Base-by-base conservation (phyloP, 495 filamentous ascomycete species). In the Xylaria curta region DNA sequence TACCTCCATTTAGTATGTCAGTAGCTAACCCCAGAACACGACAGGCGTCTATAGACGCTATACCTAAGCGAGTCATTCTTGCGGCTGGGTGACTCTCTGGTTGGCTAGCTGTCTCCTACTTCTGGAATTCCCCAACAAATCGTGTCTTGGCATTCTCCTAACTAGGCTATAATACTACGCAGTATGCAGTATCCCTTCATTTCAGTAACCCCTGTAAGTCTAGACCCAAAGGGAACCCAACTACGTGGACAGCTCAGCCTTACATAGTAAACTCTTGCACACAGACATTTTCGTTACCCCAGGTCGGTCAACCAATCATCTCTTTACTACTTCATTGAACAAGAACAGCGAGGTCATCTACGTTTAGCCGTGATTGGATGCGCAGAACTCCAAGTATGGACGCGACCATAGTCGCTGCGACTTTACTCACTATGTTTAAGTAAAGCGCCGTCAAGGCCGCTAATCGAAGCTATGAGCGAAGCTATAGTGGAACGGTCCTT, bases 211-310 rank as follows among this genome's bases (percentile, higher is more conserved):
- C 51, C 26, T 26, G 51, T 28, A 26, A 28, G 24, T 54, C 51
- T 12, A 54, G 51, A 15, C 51, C 51, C 51, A 28, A 28, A 9
- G 15, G 26, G 15, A 24, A 9, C 51, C 24, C 51, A 54, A 26
- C 51, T 28, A 59, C 19, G 15, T 59, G 7, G 17, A 59, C 56
- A n/a, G 12, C 56, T 59, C 56, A 59, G 56, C 56, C 56, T 31
- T 54, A n/a, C n/a, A n/a, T n/a, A n/a, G n/a, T n/a, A 54, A 59
- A 38, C 15, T 38, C 56, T 59, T 59, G 13, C 9, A 17, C 31
- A 10, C 19, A 38, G 28, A 59, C 15, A 38, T 38, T 38, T 60
- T 10, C 38, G 10, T n/a, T 60, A 10, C 58, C 33, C 58, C n/a
- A 21, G 19, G 4, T 28, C 56, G 36, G 17, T 31, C 2, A 13